Evolutionary conservation across 768 basidiomycete species (phyloP), one percentile per base, ranked within the genome.

Genomic region (Kwoniella sp.): DNA sequence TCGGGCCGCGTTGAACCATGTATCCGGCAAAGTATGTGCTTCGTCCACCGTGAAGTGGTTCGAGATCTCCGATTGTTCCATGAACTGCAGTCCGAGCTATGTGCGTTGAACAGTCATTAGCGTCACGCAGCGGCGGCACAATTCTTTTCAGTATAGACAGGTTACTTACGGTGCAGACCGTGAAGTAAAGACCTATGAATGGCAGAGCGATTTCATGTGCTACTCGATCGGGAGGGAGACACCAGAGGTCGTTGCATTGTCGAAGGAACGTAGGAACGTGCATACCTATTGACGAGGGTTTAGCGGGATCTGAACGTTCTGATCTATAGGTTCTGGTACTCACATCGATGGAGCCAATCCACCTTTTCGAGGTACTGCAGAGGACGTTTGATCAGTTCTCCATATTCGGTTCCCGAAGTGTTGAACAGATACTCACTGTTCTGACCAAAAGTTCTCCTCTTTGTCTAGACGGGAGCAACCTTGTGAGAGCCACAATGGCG

Each of bases 211-310:
- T 80, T 15, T 79, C 75, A 20, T 73, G 65, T 0, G 74, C 61
- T 4, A 79, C 66, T 22, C 65, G 56, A 20, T 78, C 73, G 1
- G 58, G 28, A 1, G 79, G 79, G 9, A 81, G 65, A 13, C 70
- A 65, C 81, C 81, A 82, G 15, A 82, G 68, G 51, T 82, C 79
- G 51, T 78, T 67, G 61, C 79, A 81, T 69, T 80, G 77, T 20
- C 68, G 64, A n/a, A 81, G 48, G 63, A 82, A 79, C 0, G 81
- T 79, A 0, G 81, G 81, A 0, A 78, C 68, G 56, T 81, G 79
- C 22, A 81, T 65, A 53, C 78, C 78, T 79, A 37, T 15, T 31
- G 60, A 41, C 55, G 22, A 58, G 37, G 37, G 22, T 25, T 20
- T 29, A 50, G 29, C 5, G 9, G 9, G 12, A 59, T 11, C 2